Base-by-base conservation (phyloP, 2,329 filamentous ascomycete species). In the Aspergillus clavatus region DNA sequence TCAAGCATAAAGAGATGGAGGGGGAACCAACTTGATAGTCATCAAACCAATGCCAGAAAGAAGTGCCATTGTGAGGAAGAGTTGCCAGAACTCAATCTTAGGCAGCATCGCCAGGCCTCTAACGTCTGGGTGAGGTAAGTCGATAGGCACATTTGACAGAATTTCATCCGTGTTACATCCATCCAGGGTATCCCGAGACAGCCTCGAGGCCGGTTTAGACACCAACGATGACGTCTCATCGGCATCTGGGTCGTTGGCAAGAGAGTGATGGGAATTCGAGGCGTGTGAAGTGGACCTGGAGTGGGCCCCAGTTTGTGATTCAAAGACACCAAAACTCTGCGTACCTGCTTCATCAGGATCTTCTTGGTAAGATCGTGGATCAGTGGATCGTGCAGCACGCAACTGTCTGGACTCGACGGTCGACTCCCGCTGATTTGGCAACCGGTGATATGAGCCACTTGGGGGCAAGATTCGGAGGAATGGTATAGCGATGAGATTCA, bases 1-100 rank as follows among this genome's bases (percentile, higher is more conserved):
- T 7, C n/a, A 21, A 21, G 43, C 22, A 37, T 12, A 19, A 8
- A 14, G 24, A 35, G 31, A 18, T 18, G 10, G 12, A 16, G 31
- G 16, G 19, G 29, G 23, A 31, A 50, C 46, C 8, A 55, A 95
- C 89, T 98, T 98, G 71, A 98, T 98, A 0, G 91, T 97, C 93
- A 98, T 98, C 54, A 98, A 73, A 8, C 93, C 93, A 57, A 96
- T 86, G 42, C 93, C 93, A 4, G 89, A 89, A 51, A 97, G 74
- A n/a, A 96, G 79, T 29, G 84, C 89, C 79, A 98, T 87, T 55
- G 95, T 82, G 46, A 79, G 68, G 67, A 94, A 97, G 22, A 95
- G 72, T 60, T 94, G 86, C 89, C 90, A 97, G 68, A 97, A 98
- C 54, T 94, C 86, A 38, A 83, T 59, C 49, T 79, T 82, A 42